A percentile compares a stretch with the other conserved stretches of the same genome.
phyloP scores from a whole-genome alignment of 176 grass and related monocot species.

The Eragrostis nindensis region DNA sequence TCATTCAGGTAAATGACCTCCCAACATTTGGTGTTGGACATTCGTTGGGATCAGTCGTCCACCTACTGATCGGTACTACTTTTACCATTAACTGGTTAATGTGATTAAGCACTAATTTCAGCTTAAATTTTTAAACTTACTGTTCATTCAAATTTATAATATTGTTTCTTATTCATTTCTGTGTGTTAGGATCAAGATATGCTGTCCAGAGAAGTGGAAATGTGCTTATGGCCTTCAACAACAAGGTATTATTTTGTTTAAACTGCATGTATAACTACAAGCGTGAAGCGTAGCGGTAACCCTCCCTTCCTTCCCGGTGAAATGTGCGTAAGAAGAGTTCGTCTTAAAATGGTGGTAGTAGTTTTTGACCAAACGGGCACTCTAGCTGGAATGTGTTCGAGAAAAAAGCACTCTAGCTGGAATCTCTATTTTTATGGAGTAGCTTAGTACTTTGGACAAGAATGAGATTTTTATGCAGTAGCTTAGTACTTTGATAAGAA shows the following conservation, averaged over 20 bases:
- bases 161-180: background rate
- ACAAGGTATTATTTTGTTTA: constrained; percentile 64
- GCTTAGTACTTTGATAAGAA: background rate
- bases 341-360: background rate
- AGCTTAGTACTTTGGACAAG: background rate
- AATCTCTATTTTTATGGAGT: background rate
- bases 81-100: constrained; percentile 13
- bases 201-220: constrained; percentile 89
- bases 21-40: constrained; percentile 94
- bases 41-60: constrained; percentile 88
- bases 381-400: too few relatives aligned
- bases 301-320: background rate
- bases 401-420: background rate
- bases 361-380: constrained; percentile 9
- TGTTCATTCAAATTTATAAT: constrained; percentile 24
- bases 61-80: constrained; percentile 82
- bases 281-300: background rate
- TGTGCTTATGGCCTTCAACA: constrained; percentile 94
- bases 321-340: background rate
- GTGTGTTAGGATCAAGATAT: constrained; percentile 83
- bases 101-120: constrained; percentile 3
- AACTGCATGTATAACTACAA: constrained; percentile 3
- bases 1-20: constrained; percentile 75
- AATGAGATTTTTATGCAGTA: background rate
- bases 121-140: background rate